Conservation (phyloP, 805 yeast genomes). For the Lipomyces sp. region DNA sequence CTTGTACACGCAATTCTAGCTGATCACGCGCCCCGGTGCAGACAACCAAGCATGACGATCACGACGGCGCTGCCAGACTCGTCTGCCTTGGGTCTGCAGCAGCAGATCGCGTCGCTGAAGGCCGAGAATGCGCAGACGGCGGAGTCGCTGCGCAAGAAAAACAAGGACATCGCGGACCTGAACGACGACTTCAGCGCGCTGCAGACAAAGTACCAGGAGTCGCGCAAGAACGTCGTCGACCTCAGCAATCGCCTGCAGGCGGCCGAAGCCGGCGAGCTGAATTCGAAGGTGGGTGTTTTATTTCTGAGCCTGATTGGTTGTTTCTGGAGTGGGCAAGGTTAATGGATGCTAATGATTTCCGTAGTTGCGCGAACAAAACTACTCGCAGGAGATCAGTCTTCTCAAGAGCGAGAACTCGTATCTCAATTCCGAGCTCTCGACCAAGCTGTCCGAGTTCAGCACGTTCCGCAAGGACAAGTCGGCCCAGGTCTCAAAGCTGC, state of each 20-base stretch:
- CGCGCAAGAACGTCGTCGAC: conserved; percentile 44
- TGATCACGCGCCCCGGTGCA: no score
- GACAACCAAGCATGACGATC: no score
- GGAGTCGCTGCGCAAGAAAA: conserved; percentile 35
- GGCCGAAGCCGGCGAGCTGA: conserved; percentile 34
- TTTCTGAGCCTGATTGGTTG: background rate
- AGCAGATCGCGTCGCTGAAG: conserved; percentile 26
- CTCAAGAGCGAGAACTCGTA: conserved; percentile 43
- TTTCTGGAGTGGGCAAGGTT: background rate
- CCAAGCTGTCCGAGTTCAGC: conserved; percentile 38
- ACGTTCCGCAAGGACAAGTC: conserved; percentile 36
- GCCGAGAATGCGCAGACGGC: conserved; percentile 34
- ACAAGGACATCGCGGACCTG: conserved; percentile 34
- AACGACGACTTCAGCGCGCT: conserved; percentile 43
- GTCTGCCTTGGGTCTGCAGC: conserved; percentile 14
- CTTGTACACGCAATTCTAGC: no score
- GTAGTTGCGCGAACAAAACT: conserved; percentile 40
- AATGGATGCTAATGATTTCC: conserved; percentile 2
- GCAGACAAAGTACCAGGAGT: conserved; percentile 38
- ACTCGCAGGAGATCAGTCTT: conserved; percentile 45
- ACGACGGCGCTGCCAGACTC: conserved; percentile 2
- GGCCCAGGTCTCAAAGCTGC: conserved; percentile 37
- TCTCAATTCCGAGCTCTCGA: conserved; percentile 43
- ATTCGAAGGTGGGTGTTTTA: conserved; percentile 24
- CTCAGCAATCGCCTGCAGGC: conserved; percentile 41